phyloP scores from a whole-genome alignment of 2,329 filamentous ascomycete species.

The Bipolaris gigantea region DNA sequence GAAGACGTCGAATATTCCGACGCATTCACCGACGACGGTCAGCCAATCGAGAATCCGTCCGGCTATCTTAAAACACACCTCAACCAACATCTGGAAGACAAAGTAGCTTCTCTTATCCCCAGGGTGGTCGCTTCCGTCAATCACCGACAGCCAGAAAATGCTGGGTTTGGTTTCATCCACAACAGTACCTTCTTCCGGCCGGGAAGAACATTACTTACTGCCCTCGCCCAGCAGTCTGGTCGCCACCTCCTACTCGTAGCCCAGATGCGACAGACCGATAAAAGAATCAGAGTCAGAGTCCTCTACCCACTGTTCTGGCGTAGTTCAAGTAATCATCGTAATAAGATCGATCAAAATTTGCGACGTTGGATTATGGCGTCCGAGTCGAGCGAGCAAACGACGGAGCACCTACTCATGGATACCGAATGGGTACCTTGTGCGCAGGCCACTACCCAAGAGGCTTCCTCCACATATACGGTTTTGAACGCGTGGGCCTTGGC shows the following conservation, averaged over 20 bases:
- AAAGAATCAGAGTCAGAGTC: constrained; percentile 7
- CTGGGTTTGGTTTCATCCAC: constrained; percentile 10
- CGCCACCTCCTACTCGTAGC: constrained; percentile 3
- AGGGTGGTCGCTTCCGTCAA: constrained; percentile 14
- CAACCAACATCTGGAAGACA: not conserved
- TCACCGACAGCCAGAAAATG: constrained; percentile 1
- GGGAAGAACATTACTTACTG: constrained; percentile 11
- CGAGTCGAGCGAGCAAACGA: not conserved
- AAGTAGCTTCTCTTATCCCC: constrained; percentile 4
- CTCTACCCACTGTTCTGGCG: constrained; percentile 13
- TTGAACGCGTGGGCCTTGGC: constrained; percentile 26
- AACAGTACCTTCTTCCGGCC: not conserved
- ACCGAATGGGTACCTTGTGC: constrained; percentile 8
- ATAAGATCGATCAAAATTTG: not conserved
- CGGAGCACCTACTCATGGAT: not conserved
- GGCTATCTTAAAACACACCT: not conserved
- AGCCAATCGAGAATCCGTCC: not conserved
- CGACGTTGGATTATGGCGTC: not conserved
- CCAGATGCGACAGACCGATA: not conserved
- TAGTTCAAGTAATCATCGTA: not conserved
- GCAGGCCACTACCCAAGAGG: not conserved
- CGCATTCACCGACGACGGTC: constrained; percentile 1
- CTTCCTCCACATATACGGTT: constrained; percentile 7
- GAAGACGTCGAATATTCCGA: constrained; percentile 4
- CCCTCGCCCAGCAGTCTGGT: not conserved